phyloP scores from a whole-genome alignment of 768 basidiomycete species.

The Pilatotrama ljubarskyi region DNA sequence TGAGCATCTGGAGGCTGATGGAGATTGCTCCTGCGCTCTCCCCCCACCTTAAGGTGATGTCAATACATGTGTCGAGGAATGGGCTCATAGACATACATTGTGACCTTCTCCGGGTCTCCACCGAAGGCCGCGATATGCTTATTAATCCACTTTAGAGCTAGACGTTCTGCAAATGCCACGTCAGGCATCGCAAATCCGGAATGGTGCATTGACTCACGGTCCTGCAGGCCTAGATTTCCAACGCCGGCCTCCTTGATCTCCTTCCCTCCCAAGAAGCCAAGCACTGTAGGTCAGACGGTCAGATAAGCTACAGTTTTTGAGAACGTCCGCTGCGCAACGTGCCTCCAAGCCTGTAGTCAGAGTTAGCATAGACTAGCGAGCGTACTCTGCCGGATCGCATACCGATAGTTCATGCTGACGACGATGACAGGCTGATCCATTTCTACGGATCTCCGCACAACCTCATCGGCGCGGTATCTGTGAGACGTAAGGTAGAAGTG shows the following conservation, averaged over 20 bases:
- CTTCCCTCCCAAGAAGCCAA: constrained; percentile 41
- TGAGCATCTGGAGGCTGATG: constrained; percentile 31
- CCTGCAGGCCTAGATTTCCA: constrained; percentile 50
- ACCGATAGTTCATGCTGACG: constrained; percentile 57
- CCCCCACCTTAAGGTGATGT: constrained; percentile 29
- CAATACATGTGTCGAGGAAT: constrained; percentile 21
- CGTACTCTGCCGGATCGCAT: not conserved
- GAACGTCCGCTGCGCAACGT: not conserved
- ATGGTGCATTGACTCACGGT: constrained; percentile 34
- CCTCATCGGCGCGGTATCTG: constrained; percentile 43
- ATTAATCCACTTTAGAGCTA: constrained; percentile 39
- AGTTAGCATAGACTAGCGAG: not conserved
- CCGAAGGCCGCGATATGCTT: constrained; percentile 43
- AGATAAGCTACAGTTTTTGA: not conserved
- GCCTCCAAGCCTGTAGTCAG: not conserved
- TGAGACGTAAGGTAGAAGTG: not conserved
- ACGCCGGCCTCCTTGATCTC: constrained; percentile 38
- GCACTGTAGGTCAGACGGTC: constrained; percentile 21
- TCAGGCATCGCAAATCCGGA: constrained; percentile 6
- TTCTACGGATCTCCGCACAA: constrained; percentile 46
- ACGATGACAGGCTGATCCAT: constrained; percentile 47
- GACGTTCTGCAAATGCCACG: not conserved
- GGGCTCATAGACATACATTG: constrained; percentile 31
- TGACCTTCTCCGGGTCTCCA: constrained; percentile 48
- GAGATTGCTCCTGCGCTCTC: constrained; percentile 42